Base-by-base conservation (phyloP, 495 filamentous ascomycete species). In the Cercophora sp. region DNA sequence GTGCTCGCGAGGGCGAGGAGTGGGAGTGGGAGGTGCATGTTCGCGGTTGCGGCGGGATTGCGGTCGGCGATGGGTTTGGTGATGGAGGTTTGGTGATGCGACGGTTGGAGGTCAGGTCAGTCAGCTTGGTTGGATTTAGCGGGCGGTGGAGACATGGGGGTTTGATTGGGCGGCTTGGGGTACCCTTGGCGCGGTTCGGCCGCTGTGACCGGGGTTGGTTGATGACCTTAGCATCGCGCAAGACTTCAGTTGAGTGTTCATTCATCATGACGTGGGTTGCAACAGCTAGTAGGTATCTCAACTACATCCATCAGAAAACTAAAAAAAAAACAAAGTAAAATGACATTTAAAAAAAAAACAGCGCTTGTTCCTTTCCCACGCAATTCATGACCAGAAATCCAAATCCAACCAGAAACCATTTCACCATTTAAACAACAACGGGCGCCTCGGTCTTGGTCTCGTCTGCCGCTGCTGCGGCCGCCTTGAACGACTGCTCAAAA, bases 401-500 rank as follows among this genome's bases (percentile, higher is more conserved):
- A n/a, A n/a, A n/a, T n/a, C n/a, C n/a, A n/a, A n/a, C 10, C 20
- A 37, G n/a, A 46, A 32, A 46, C 8, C 42, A 45, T 11, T 13
- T n/a, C n/a, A n/a, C n/a, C 22, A 2, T n/a, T 50, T 65, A 73
- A 34, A 70, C 64, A 19, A 71, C 71, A 15, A 59, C 63, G 9
- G 69, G 70, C 11, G 69, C 69, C 56, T 68, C 66, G 19, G 56
- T 48, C 60, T 69, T 71, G 42, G 55, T 22, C 47, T 58, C 64
- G 2, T 62, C 59, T 16, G 59, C 61, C 8, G 68, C 62, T 27
- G 65, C 68, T 31, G 68, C 58, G 19, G 70, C 70, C 15, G 79
- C 77, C 60, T 78, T 73, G 71, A 98, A 96, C 0, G 90, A 87
- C 70, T 98, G 94, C 62, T 89, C 84, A 64, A 98, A 97, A 70